phyloP scores from a whole-genome alignment of 2,329 filamentous ascomycete species.

The Curvularia sp. region DNA sequence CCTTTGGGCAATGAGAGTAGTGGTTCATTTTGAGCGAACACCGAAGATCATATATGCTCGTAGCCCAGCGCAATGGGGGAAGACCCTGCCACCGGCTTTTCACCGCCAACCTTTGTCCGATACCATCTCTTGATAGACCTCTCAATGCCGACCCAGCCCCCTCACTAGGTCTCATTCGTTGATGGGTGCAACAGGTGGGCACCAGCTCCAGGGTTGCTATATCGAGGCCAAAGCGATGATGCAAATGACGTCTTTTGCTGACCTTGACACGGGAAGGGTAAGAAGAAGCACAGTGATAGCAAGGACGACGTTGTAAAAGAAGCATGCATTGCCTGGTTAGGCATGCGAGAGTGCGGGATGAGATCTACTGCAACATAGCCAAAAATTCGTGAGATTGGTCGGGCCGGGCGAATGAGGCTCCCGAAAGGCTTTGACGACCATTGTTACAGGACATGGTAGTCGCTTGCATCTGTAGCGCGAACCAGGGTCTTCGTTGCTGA shows the following conservation, averaged over 20 bases:
- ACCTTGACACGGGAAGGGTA: conserved; percentile 12
- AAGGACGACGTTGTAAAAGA: conserved; percentile 29
- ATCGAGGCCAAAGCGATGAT: conserved; percentile 31
- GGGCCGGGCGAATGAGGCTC: conserved; percentile 15
- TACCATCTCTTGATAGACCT: conserved; percentile 11
- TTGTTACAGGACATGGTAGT: conserved; percentile 23
- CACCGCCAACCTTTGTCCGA: conserved; percentile 24
- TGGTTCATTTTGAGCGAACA: conserved; percentile 12
- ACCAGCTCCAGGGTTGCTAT: conserved; percentile 21
- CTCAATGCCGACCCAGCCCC: conserved; percentile 13
- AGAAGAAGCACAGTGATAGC: conserved; percentile 14
- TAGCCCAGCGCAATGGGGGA: conserved; percentile 14
- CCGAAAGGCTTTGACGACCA: conserved; percentile 23
- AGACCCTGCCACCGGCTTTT: conserved; percentile 23
- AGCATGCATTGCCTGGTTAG: conserved; percentile 31
- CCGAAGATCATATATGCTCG: conserved; percentile 29
- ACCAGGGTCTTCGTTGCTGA: conserved; percentile 28
- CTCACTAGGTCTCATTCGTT: conserved; percentile 30
- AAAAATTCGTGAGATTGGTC: conserved; percentile 17
- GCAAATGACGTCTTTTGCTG: conserved; percentile 37
- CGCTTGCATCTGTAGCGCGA: conserved; percentile 20
- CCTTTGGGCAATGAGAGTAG: neutral
- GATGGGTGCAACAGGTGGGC: conserved; percentile 36
- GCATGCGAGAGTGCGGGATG: conserved; percentile 6
- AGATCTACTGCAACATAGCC: conserved; percentile 10